Percentiles rank a stretch among this genome's conserved stretches.
Conservation (phyloP, 1,139 yeast genomes). For the Blastobotrys capitulatus region DNA sequence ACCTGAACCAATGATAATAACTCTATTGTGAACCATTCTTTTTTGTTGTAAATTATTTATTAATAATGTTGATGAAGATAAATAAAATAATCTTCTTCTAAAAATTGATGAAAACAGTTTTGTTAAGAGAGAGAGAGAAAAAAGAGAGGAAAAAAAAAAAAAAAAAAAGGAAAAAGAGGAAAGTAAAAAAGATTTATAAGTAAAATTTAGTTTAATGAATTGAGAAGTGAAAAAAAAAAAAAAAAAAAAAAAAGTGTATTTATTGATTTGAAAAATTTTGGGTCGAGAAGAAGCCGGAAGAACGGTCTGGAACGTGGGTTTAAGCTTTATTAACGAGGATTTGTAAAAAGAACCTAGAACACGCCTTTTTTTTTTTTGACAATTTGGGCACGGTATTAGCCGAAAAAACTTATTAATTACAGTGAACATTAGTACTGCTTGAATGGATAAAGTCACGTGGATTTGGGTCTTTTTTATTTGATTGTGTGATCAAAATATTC, state of each 20-base stretch:
- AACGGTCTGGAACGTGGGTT: too few relatives aligned
- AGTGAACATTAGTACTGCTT: too few relatives aligned
- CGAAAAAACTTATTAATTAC: too few relatives aligned
- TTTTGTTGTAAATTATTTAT: background rate
- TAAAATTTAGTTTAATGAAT: background rate
- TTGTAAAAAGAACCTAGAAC: too few relatives aligned
- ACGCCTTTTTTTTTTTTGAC: too few relatives aligned
- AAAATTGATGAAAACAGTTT: constrained; percentile 1
- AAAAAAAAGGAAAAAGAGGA: background rate
- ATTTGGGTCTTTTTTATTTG: too few relatives aligned
- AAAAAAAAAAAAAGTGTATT: background rate
- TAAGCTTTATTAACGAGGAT: too few relatives aligned
- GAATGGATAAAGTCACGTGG: too few relatives aligned
- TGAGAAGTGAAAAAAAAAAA: background rate
- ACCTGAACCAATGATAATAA: constrained; percentile 93
- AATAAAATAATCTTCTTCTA: background rate
- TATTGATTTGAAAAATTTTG: too few relatives aligned
- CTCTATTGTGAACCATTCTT: constrained; percentile 58
- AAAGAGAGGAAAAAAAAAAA: constrained; percentile 2
- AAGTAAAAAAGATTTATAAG: background rate
- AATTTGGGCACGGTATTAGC: too few relatives aligned
- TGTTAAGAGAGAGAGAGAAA: background rate
- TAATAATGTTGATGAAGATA: background rate
- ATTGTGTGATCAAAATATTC: too few relatives aligned
- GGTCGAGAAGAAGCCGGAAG: too few relatives aligned